Evolutionary conservation across 2,329 filamentous ascomycete species (phyloP).

Genomic region (Ceratocystis cubensis): DNA sequence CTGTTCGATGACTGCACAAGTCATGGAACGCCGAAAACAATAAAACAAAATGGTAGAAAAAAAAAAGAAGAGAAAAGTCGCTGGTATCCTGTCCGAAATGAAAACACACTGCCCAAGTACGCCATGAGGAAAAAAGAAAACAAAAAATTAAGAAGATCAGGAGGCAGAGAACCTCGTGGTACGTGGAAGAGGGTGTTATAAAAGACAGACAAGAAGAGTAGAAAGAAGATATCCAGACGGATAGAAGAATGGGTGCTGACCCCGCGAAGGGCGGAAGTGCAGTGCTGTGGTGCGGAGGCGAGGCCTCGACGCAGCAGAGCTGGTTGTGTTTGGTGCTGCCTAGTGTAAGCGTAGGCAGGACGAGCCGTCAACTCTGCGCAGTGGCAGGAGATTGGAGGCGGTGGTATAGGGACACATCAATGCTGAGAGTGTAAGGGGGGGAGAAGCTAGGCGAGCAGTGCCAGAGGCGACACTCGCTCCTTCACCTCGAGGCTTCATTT

Average conservation of each 20-base stretch:
- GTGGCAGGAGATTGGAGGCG: neutral
- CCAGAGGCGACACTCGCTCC: neutral
- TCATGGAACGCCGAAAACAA: neutral
- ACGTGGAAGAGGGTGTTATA: slow-evolving; percentile 8
- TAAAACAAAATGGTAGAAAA: neutral
- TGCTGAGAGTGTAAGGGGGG: neutral
- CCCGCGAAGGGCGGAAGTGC: slow-evolving; percentile 2
- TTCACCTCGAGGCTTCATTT: slow-evolving; percentile 2
- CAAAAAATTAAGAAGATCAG: neutral
- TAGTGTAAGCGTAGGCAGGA: neutral
- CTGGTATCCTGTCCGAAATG: slow-evolving; percentile 4
- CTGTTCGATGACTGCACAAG: neutral
- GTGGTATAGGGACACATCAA: neutral
- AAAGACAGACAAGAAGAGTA: slow-evolving; percentile 12
- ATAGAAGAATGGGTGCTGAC: neutral
- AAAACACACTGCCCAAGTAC: slow-evolving; percentile 12
- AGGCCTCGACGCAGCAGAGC: slow-evolving; percentile 7
- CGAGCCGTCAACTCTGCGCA: slow-evolving; percentile 1
- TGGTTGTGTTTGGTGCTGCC: neutral
- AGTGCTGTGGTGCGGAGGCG: slow-evolving; percentile 2
- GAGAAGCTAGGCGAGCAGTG: neutral
- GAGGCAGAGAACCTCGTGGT: neutral
- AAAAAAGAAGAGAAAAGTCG: neutral
- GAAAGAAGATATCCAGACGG: neutral
- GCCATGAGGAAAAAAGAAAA: slow-evolving; percentile 5